Evolutionary conservation across 1,284 basidiomycete species (phyloP), one percentile per base, ranked within the genome.

Genomic region (Jaminaea rosea): DNA sequence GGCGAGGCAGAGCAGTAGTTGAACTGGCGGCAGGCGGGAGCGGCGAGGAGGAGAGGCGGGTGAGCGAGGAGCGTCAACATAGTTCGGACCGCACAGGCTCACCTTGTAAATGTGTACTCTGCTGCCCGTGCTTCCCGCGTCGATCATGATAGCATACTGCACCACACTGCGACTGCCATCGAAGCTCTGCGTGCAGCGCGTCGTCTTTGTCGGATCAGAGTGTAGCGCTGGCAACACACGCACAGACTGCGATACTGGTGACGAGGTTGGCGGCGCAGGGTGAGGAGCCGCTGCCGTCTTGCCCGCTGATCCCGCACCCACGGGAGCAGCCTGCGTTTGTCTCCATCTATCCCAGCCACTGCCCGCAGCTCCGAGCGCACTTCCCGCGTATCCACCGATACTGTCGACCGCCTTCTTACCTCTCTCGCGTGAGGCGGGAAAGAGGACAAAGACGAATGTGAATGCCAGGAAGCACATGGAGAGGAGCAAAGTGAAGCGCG

Each of bases 61-160:
- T 47, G 11, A 46, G 11, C 26, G 45, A 11, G 9, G n/a, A 17
- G 15, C 10, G 31, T n/a, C 31, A 34, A 34, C 10, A 34, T 34
- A n/a, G n/a, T n/a, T n/a, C n/a, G n/a, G n/a, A n/a, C n/a, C n/a
- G n/a, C n/a, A 15, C 4, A 10, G 21, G 44, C 24, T 46, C 36
- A 96, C 94, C 74, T 93, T 94, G 84, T 97, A 97, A 24, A 97
- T 83, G 79, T 98, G 93, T 67, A 98, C 92, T 15, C 93, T 84
- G 1, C 91, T 94, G 19, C 93, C 93, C 0, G 91, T 96, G 32
- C 91, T 96, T 15, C 93, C 94, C 0, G 94, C 93, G 74, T 98
- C 93, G 75, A 98, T 88, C 83, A 97, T 96, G 66, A 98, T 81
- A 0, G 89, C 91, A 74, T 88, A 98, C 75, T 96, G 90, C 15